Percentiles rank a stretch among this genome's conserved stretches.
phyloP scores from a whole-genome alignment of 129 eudicot species.

The Arctium lappa region DNA sequence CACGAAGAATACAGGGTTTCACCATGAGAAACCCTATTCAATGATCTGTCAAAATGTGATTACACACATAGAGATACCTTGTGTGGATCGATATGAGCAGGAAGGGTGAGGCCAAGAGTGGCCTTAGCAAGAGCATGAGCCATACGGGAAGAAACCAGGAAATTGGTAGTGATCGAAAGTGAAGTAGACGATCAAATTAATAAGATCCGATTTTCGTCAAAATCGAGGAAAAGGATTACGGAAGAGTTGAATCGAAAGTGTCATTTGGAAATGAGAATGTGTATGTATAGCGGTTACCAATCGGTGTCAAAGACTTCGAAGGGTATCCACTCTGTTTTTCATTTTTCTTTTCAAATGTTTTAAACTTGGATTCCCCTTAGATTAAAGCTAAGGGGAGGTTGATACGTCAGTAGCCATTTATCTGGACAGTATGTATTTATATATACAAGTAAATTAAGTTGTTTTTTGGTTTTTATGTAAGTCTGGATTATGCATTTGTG shows the following conservation, averaged over 20 bases:
- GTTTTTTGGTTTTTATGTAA: too few relatives aligned
- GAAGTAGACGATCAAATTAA: slow-evolving; percentile 14
- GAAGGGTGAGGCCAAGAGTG: slow-evolving; percentile 93
- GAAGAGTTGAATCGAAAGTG: neutral
- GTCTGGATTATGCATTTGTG: too few relatives aligned
- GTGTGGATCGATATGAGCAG: slow-evolving; percentile 54
- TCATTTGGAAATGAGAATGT: neutral
- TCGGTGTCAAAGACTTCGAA: too few relatives aligned
- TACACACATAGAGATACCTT: slow-evolving; percentile 35
- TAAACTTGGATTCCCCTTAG: too few relatives aligned
- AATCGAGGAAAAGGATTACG: slow-evolving; percentile 25
- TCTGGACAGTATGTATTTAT: too few relatives aligned
- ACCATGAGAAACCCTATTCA: neutral
- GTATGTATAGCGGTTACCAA: neutral
- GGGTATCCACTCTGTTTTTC: neutral
- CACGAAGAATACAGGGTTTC: neutral
- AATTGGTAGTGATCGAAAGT: neutral
- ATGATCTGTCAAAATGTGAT: neutral
- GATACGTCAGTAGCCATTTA: too few relatives aligned
- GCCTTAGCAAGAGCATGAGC: slow-evolving; percentile 61
- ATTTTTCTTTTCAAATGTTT: too few relatives aligned
- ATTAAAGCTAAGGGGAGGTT: too few relatives aligned
- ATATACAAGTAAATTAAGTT: too few relatives aligned
- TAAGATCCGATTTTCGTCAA: slow-evolving; percentile 32
- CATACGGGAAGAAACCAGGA: slow-evolving; percentile 30